These are phyloP conservation scores for Tardiomyces blankii DNA, from an alignment of 1,139 yeast genomes.

Conservation along the genomic window DNA sequence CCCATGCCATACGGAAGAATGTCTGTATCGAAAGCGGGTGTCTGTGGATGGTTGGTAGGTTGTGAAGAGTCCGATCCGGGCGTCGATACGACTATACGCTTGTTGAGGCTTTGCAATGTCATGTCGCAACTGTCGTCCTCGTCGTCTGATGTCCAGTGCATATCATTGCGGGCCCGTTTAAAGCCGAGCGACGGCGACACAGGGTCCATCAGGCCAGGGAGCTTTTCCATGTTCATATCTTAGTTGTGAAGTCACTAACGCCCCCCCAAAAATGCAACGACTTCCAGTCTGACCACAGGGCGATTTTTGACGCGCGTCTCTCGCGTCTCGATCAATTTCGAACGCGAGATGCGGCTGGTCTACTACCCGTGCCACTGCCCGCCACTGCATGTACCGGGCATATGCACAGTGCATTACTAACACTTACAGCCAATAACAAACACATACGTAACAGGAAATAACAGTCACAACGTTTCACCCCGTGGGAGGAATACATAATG, in stretches of 20 bases:
- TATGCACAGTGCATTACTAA: too few relatives aligned
- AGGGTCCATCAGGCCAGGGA: not conserved
- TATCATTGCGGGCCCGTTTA: not conserved
- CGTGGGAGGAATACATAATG: not conserved
- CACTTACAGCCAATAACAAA: too few relatives aligned
- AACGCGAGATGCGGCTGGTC: too few relatives aligned
- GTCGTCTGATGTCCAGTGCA: not conserved
- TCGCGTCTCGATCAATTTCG: too few relatives aligned
- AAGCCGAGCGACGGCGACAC: not conserved
- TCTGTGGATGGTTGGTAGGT: not conserved
- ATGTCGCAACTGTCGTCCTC: not conserved
- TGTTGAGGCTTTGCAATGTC: not conserved
- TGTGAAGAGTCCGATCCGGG: not conserved
- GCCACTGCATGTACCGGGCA: too few relatives aligned
- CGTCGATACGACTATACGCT: not conserved
- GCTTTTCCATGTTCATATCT: not conserved
- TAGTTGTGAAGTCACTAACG: too few relatives aligned
- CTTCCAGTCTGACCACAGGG: too few relatives aligned
- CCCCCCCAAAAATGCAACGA: too few relatives aligned
- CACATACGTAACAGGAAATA: not conserved
- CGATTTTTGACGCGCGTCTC: too few relatives aligned
- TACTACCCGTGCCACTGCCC: too few relatives aligned
- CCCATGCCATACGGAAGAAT: conserved; percentile 10
- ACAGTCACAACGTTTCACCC: not conserved
- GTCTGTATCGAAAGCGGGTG: not conserved